Evolutionary conservation across 2,329 filamentous ascomycete species (phyloP).

Genomic region (Aspergillus sp.): DNA sequence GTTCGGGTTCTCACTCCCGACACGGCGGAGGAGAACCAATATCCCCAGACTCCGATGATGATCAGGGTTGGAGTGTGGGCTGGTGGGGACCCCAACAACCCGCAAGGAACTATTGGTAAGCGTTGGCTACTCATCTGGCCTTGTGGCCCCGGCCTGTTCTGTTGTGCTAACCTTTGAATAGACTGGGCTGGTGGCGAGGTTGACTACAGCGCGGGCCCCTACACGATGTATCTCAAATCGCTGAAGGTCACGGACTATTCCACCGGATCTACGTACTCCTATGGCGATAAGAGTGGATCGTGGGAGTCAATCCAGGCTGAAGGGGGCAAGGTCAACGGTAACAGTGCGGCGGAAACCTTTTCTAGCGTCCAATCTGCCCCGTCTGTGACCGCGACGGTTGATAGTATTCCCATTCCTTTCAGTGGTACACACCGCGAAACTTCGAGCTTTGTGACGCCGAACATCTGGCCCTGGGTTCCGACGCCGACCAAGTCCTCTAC

Average conservation of each 20-base stretch:
- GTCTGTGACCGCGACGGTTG: constrained; percentile 62
- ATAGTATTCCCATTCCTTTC: constrained; percentile 66
- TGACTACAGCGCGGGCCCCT: constrained; percentile 80
- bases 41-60: constrained; percentile 94
- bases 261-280: constrained; percentile 80
- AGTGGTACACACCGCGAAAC: constrained; percentile 48
- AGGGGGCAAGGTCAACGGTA: constrained; percentile 72
- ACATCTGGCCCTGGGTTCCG: constrained; percentile 68
- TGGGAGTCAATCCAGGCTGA: constrained; percentile 80
- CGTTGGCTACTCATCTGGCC: constrained; percentile 2
- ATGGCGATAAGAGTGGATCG: constrained; percentile 72
- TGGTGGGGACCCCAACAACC: constrained; percentile 80
- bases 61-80: constrained; percentile 91
- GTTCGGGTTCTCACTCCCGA: constrained; percentile 72
- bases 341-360: constrained; percentile 47
- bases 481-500: constrained; percentile 51
- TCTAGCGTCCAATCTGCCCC: constrained; percentile 53
- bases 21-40: constrained; percentile 70
- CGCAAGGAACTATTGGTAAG: constrained; percentile 71
- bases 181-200: constrained; percentile 85
- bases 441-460: constrained; percentile 54
- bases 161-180: constrained; percentile 21
- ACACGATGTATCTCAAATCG: constrained; percentile 77
- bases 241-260: constrained; percentile 86
- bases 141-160: neutral